phyloP scores from a whole-genome alignment of 2,329 filamentous ascomycete species.

The Scedosporium apiospermum region DNA sequence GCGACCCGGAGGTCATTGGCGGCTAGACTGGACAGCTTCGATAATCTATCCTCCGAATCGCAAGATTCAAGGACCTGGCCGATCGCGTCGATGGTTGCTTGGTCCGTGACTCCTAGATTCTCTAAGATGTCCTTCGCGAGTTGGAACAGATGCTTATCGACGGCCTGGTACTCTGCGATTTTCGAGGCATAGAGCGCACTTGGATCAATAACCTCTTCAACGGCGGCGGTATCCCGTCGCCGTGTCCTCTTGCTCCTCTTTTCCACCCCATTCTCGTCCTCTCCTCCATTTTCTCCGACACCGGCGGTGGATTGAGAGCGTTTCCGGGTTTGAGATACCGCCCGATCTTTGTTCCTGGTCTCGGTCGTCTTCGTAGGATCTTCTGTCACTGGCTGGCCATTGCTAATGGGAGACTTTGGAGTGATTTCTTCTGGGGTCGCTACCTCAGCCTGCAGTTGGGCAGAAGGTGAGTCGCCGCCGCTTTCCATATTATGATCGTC shows the following conservation, averaged over 20 bases:
- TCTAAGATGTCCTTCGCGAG: conserved; percentile 46
- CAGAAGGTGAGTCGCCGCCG: conserved; percentile 2
- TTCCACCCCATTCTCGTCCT: conserved; percentile 47
- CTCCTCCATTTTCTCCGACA: conserved; percentile 37
- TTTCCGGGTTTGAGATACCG: conserved; percentile 41
- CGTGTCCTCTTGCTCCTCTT: conserved; percentile 59
- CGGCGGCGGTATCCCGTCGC: conserved; percentile 42
- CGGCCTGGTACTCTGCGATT: conserved; percentile 46
- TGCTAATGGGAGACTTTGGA: not conserved
- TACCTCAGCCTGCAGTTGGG: conserved; percentile 3
- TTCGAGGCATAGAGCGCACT: conserved; percentile 43
- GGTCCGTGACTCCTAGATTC: conserved; percentile 43
- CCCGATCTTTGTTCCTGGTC: conserved; percentile 22
- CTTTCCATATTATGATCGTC: not conserved
- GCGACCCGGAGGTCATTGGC: conserved; percentile 40
- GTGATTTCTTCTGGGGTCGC: conserved; percentile 1
- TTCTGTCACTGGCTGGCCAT: not conserved
- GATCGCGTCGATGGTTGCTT: conserved; percentile 32
- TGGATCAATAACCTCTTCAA: conserved; percentile 43
- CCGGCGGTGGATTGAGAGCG: conserved; percentile 54
- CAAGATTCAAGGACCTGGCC: conserved; percentile 43
- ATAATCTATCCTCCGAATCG: conserved; percentile 38
- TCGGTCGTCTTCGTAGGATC: conserved; percentile 17
- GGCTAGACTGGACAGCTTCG: conserved; percentile 34
- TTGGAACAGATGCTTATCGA: conserved; percentile 45